Conservation (phyloP, 1,284 basidiomycete genomes). For the Heliocybe sulcata region DNA sequence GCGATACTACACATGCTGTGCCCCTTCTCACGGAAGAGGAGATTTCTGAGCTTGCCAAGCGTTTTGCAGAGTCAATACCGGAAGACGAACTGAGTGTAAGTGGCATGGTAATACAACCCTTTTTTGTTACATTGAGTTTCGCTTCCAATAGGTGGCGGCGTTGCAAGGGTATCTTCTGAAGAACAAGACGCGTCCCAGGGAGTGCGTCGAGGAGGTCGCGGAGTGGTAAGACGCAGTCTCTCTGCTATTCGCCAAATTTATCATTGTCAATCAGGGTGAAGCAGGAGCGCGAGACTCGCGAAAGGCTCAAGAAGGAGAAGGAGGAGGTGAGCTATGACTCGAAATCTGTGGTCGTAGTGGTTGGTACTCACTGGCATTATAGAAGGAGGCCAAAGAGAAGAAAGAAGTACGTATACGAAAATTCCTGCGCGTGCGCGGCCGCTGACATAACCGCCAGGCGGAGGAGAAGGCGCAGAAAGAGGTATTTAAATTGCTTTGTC, state of each 20-base stretch:
- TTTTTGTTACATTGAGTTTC: slow-evolving; percentile 4
- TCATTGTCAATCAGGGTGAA: slow-evolving; percentile 37
- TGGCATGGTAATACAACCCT: slow-evolving; percentile 11
- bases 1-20: slow-evolving; percentile 52
- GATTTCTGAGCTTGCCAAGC: slow-evolving; percentile 66
- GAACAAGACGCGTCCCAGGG: slow-evolving; percentile 77
- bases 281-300: slow-evolving; percentile 72
- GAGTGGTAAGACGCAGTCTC: slow-evolving; percentile 39
- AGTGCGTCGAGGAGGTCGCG: slow-evolving; percentile 72
- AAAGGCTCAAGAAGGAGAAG: slow-evolving; percentile 79
- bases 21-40: slow-evolving; percentile 68
- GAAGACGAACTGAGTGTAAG: slow-evolving; percentile 77
- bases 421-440: background rate
- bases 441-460: slow-evolving; percentile 13
- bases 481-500: slow-evolving; percentile 16
- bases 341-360: background rate
- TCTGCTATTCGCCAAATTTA: slow-evolving; percentile 4
- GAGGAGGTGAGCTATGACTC: slow-evolving; percentile 49
- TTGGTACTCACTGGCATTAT: slow-evolving; percentile 33
- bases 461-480: slow-evolving; percentile 34
- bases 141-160: slow-evolving; percentile 54
- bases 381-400: slow-evolving; percentile 62
- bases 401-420: slow-evolving; percentile 40
- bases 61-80: slow-evolving; percentile 70
- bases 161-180: slow-evolving; percentile 80